These are phyloP conservation scores for Yarrowia keelungensis DNA, from an alignment of 805 yeast genomes.

Conservation along the genomic window DNA sequence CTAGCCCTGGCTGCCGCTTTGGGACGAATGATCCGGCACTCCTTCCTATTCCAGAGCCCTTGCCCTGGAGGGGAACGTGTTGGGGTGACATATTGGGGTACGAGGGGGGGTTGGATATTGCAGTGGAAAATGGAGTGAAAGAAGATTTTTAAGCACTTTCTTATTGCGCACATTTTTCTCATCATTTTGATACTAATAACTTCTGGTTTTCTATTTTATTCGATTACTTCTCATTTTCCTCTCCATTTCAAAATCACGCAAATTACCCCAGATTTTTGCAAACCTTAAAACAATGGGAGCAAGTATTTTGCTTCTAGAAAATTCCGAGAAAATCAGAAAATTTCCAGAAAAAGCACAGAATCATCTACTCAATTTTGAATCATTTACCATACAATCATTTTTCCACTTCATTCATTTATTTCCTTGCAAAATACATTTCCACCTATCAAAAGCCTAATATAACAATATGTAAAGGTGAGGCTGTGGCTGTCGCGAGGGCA, in stretches of 20 bases:
- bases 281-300: background rate
- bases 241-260: too few species aligned
- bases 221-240: too few species aligned
- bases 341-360: background rate
- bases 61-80: conserved; percentile 12
- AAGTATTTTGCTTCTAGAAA: background rate
- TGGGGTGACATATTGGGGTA: background rate
- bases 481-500: conserved; percentile 34
- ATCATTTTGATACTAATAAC: too few species aligned
- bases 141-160: too few species aligned
- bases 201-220: too few species aligned
- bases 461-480: conserved; percentile 2
- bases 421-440: background rate
- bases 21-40: conserved; percentile 12
- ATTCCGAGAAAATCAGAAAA: background rate
- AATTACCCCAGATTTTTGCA: conserved; percentile 16
- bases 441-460: background rate
- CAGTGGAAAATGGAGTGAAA: too few species aligned
- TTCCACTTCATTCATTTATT: background rate
- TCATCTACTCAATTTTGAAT: background rate
- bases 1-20: background rate
- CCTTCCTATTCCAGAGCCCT: conserved; percentile 13
- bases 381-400: background rate
- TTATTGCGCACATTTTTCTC: too few species aligned
- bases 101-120: too few species aligned